Percentiles rank a stretch among this genome's conserved stretches.
Conservation (phyloP, 2,329 filamentous ascomycete genomes). For the Diaporthe longicolla region DNA sequence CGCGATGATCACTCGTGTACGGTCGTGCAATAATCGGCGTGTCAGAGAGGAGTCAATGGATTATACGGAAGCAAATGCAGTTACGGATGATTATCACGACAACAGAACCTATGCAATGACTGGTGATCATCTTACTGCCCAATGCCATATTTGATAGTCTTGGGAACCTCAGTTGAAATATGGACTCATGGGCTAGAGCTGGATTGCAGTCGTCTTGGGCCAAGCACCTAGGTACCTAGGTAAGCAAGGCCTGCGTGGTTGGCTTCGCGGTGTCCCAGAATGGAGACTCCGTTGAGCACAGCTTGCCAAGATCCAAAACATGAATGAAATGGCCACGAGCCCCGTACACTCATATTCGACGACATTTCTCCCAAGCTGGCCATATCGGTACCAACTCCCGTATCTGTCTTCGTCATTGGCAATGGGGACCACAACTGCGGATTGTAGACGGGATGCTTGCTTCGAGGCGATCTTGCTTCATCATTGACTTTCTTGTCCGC, state of each 20-base stretch:
- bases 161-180: background rate
- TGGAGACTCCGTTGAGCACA: background rate
- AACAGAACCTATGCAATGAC: background rate
- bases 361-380: too few species aligned
- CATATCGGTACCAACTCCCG: too few species aligned
- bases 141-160: background rate
- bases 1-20: constrained; percentile 29
- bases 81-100: constrained; percentile 35
- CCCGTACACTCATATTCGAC: too few species aligned
- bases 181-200: background rate
- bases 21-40: constrained; percentile 32
- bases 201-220: background rate
- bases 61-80: constrained; percentile 32
- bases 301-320: too few species aligned
- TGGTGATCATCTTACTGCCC: background rate
- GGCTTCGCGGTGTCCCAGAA: background rate
- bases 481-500: background rate
- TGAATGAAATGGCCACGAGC: too few species aligned
- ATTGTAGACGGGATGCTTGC: background rate
- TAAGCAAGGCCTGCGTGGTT: background rate
- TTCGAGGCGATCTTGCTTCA: background rate
- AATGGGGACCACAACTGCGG: too few species aligned
- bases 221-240: background rate
- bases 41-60: constrained; percentile 34
- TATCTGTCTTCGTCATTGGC: too few species aligned